phyloP scores from a whole-genome alignment of 495 filamentous ascomycete genomes.

The Hypoxylon crocopeplum region DNA sequence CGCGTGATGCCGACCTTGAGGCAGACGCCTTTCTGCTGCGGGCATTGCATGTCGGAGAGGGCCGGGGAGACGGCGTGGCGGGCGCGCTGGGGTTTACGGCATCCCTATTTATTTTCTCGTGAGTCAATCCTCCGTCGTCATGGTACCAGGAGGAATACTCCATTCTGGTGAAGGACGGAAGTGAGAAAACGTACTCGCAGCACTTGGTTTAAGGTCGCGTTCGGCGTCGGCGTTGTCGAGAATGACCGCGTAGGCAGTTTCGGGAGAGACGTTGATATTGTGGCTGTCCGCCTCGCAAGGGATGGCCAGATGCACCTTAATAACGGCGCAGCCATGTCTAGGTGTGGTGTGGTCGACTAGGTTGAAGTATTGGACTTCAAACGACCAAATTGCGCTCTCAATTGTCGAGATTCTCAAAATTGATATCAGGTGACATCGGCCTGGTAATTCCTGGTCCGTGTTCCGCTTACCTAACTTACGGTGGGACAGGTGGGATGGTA shows the following conservation, averaged over 20 bases:
- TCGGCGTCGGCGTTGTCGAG: slow-evolving; percentile 56
- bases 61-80: slow-evolving; percentile 88
- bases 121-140: neutral
- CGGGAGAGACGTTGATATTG: slow-evolving; percentile 26
- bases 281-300: slow-evolving; percentile 24
- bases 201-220: slow-evolving; percentile 69
- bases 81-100: slow-evolving; percentile 74
- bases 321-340: slow-evolving; percentile 38
- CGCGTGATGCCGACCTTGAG: slow-evolving; percentile 89
- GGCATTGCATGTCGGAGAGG: slow-evolving; percentile 68
- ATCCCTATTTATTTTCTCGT: slow-evolving; percentile 62
- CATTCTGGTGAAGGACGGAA: too few relatives aligned
- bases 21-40: slow-evolving; percentile 93
- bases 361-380: slow-evolving; percentile 4
- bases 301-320: slow-evolving; percentile 38
- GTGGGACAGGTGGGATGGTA: neutral
- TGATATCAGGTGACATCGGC: slow-evolving; percentile 37
- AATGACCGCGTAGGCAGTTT: slow-evolving; percentile 46
- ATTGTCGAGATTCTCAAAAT: slow-evolving; percentile 25
- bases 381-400: neutral
- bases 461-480: neutral
- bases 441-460: neutral
- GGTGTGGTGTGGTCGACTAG: neutral
- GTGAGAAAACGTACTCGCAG: slow-evolving; percentile 47
- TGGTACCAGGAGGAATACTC: too few relatives aligned